These are phyloP conservation scores for Trifolium subterraneum DNA, from an alignment of 306 rosid species.

Conservation along the genomic window DNA sequence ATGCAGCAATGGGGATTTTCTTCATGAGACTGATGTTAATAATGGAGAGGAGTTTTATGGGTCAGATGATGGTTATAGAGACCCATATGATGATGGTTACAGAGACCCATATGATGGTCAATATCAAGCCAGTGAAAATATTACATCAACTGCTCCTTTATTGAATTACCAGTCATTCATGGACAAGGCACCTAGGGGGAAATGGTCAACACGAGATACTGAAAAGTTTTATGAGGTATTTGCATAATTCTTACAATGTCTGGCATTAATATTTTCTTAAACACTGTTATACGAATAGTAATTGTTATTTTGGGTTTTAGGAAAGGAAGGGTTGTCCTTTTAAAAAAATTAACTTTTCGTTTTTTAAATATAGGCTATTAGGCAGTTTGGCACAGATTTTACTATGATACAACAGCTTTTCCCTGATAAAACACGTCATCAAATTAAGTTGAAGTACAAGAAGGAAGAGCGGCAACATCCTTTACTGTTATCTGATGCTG, in stretches of 20 bases:
- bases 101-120: slow-evolving; percentile 34
- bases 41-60: slow-evolving; percentile 54
- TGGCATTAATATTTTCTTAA: slow-evolving; percentile 10
- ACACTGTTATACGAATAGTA: slow-evolving; percentile 3
- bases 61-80: slow-evolving; percentile 60
- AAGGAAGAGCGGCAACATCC: slow-evolving; percentile 79
- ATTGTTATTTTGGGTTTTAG: slow-evolving; percentile 4
- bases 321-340: slow-evolving; percentile 1
- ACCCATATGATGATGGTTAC: slow-evolving; percentile 54
- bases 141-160: slow-evolving; percentile 44
- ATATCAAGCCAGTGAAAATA: slow-evolving; percentile 42
- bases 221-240: slow-evolving; percentile 79
- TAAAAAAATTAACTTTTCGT: slow-evolving; percentile 10
- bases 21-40: slow-evolving; percentile 46
- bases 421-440: slow-evolving; percentile 69
- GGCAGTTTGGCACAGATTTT: slow-evolving; percentile 81
- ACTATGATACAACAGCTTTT: slow-evolving; percentile 75
- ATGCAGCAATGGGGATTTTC: slow-evolving; percentile 52
- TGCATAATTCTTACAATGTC: slow-evolving; percentile 26
- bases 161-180: slow-evolving; percentile 79
- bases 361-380: slow-evolving; percentile 58
- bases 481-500: slow-evolving; percentile 59
- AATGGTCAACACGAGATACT: slow-evolving; percentile 87
- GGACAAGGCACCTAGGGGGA: slow-evolving; percentile 69
- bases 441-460: slow-evolving; percentile 77